A percentile compares a stretch with the other conserved stretches of the same genome.
Conservation (phyloP, 257 asterid species). For the Apocynum venetum region DNA sequence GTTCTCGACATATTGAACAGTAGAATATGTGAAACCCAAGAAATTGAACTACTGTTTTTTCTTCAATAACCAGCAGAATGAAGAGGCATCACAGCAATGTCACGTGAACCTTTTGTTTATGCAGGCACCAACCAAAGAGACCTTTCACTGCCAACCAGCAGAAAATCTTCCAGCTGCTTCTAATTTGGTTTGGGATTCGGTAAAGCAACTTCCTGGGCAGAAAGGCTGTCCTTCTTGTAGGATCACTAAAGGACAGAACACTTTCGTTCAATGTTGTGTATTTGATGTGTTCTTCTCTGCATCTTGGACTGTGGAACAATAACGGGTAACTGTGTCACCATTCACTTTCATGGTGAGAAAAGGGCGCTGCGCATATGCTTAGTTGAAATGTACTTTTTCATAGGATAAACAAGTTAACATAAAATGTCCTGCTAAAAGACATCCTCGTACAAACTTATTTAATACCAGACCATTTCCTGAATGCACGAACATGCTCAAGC, state of each 20-base stretch:
- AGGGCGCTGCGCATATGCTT: not conserved
- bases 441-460: conserved; percentile 20
- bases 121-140: not conserved
- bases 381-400: no score
- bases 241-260: not conserved
- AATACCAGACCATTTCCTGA: conserved; percentile 61
- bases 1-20: not conserved
- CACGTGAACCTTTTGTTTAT: not conserved
- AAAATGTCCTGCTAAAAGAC: not conserved
- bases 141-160: not conserved
- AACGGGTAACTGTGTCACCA: not conserved
- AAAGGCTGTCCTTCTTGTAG: not conserved
- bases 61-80: not conserved
- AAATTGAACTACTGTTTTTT: not conserved
- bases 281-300: not conserved
- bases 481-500: conserved; percentile 69
- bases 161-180: not conserved
- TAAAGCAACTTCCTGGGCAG: not conserved
- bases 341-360: not conserved
- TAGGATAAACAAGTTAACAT: not conserved
- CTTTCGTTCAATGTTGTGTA: not conserved
- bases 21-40: not conserved
- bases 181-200: not conserved
- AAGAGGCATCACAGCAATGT: not conserved
- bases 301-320: not conserved